phyloP scores from a whole-genome alignment of 805 yeast species.

The Candida cerambycidarum region DNA sequence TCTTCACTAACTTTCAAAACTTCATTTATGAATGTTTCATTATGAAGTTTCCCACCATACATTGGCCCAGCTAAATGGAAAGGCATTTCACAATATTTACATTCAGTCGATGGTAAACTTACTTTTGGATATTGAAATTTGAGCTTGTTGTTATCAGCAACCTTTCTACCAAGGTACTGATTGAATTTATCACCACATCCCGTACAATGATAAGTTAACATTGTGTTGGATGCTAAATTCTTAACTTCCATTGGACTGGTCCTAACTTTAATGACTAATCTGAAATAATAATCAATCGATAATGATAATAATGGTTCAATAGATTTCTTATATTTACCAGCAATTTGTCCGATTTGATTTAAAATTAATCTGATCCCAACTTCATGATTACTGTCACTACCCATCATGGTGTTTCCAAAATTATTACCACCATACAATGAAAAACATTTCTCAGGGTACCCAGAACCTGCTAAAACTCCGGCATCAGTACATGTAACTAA shows the following conservation, averaged over 20 bases:
- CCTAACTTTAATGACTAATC: constrained; percentile 77
- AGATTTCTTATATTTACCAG: constrained; percentile 84
- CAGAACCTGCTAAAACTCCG: constrained; percentile 92
- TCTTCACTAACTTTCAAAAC: constrained; percentile 55
- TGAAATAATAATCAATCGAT: constrained; percentile 89
- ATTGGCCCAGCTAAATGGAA: constrained; percentile 92
- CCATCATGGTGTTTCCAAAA: constrained; percentile 54
- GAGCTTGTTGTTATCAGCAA: constrained; percentile 18
- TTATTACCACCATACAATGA: constrained; percentile 93
- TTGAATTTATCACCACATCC: constrained; percentile 76
- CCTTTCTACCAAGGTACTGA: constrained; percentile 72
- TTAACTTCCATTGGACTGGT: constrained; percentile 83
- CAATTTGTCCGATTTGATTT: constrained; percentile 71
- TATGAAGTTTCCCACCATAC: constrained; percentile 86
- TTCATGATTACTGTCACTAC: constrained; percentile 82
- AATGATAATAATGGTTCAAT: constrained; percentile 85
- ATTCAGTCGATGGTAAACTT: constrained; percentile 51
- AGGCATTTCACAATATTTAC: constrained; percentile 67
- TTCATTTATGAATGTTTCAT: constrained; percentile 60
- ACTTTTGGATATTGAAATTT: constrained; percentile 55
- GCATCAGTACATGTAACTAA: constrained; percentile 95
- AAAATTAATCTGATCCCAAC: constrained; percentile 86
- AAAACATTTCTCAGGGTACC: constrained; percentile 95
- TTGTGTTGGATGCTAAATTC: constrained; percentile 70
- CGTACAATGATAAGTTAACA: constrained; percentile 77